Evolutionary conservation across 352 stramenopile species (phyloP).

Genomic region (Phytophthora uliginosa): DNA sequence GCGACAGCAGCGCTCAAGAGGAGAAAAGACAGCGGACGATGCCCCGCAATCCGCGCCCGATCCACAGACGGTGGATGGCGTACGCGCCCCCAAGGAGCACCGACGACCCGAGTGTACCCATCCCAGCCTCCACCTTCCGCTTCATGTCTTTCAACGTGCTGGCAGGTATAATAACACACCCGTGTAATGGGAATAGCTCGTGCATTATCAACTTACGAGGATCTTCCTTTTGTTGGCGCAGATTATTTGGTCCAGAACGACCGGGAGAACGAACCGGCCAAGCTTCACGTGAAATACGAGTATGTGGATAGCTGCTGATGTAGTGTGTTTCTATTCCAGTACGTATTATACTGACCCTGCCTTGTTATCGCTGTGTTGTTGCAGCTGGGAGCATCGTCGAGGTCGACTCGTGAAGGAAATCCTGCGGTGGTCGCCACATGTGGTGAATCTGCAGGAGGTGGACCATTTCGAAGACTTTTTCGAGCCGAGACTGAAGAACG

Average conservation of each 20-base stretch:
- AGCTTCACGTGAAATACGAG: slow-evolving; percentile 62
- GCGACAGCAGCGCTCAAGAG: background rate
- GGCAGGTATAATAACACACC: slow-evolving; percentile 39
- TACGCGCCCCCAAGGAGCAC: slow-evolving; percentile 48
- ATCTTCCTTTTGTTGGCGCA: slow-evolving; percentile 15
- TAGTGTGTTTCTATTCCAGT: too few species aligned
- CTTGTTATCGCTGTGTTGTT: background rate
- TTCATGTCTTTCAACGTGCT: slow-evolving; percentile 83
- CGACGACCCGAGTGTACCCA: slow-evolving; percentile 27
- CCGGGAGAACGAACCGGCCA: slow-evolving; percentile 33
- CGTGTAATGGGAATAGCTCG: too few species aligned
- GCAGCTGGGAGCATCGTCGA: slow-evolving; percentile 63
- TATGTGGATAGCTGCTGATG: slow-evolving; percentile 12
- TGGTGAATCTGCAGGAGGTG: slow-evolving; percentile 79
- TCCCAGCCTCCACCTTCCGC: slow-evolving; percentile 55
- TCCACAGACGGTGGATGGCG: slow-evolving; percentile 54
- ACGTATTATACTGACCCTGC: background rate
- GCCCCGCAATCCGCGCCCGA: slow-evolving; percentile 11
- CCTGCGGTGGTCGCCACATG: slow-evolving; percentile 47
- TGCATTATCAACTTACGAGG: too few species aligned
- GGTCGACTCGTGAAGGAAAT: slow-evolving; percentile 65
- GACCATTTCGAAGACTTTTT: slow-evolving; percentile 83
- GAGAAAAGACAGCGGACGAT: slow-evolving; percentile 20
- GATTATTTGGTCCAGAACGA: slow-evolving; percentile 67
- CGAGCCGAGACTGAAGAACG: slow-evolving; percentile 63